These are phyloP conservation scores for Talaromyces atroroseus DNA, from an alignment of 2,329 filamentous ascomycete species.

Conservation along the genomic window DNA sequence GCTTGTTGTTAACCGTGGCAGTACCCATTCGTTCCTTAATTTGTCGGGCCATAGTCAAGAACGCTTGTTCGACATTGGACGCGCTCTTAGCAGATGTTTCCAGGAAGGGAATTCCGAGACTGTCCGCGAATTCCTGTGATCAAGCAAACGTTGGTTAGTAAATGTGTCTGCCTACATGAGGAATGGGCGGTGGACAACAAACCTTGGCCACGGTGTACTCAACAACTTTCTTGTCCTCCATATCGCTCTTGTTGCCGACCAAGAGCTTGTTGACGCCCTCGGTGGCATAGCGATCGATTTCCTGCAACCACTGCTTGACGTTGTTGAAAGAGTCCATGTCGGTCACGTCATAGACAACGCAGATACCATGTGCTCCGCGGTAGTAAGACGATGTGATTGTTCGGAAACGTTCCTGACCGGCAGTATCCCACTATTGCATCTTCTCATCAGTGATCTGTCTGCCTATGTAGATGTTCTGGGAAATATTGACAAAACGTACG, in stretches of 20 bases:
- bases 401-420: slow-evolving; percentile 97
- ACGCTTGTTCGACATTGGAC: slow-evolving; percentile 98
- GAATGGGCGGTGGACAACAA: slow-evolving; percentile 26
- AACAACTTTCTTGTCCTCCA: slow-evolving; percentile 99
- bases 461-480: slow-evolving; percentile 30
- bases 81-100: slow-evolving; percentile 99
- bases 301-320: slow-evolving; percentile 99
- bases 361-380: slow-evolving; percentile 97
- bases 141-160: slow-evolving; percentile 12
- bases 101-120: slow-evolving; percentile 96
- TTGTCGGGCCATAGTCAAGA: slow-evolving; percentile 99
- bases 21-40: slow-evolving; percentile 99
- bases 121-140: slow-evolving; percentile 93
- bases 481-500: slow-evolving; percentile 47
- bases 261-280: slow-evolving; percentile 99
- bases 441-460: slow-evolving; percentile 6
- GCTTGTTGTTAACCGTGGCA: slow-evolving; percentile 96
- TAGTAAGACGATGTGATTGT: slow-evolving; percentile 99
- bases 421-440: slow-evolving; percentile 82
- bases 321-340: slow-evolving; percentile 99
- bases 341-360: slow-evolving; percentile 99
- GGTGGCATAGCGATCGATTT: slow-evolving; percentile 98
- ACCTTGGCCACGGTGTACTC: slow-evolving; percentile 99
- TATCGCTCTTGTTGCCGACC: slow-evolving; percentile 99
- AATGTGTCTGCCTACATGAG: neutral